Evolutionary conservation across 2,329 filamentous ascomycete species (phyloP), one percentile per base, ranked within the genome.

Genomic region (Pyrenophora graminea): DNA sequence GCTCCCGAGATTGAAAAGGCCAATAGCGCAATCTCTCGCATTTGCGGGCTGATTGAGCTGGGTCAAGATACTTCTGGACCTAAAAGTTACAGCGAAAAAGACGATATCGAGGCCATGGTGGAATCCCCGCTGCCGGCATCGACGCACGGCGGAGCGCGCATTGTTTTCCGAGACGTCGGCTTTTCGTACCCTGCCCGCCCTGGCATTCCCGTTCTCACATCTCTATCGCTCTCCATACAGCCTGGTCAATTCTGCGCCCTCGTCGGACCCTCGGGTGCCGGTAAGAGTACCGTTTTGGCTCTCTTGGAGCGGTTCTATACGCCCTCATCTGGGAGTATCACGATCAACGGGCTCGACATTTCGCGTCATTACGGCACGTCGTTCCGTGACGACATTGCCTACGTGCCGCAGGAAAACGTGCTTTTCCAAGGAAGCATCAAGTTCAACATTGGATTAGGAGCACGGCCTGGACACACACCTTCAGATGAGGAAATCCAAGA

Each of bases 1-100:
- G 87, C 88, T 0, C 88, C 88, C 1, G 88, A 92, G 56, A 80
- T 91, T n/a, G 85, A 86, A 1, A 82, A 83, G 38, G 88, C 88
- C 1, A 81, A 80, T 25, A 77, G 78, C 1, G 85, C 88, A 3
- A 82, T 84, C 9, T 12, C 87, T 93, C 66, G 97, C 94, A 79
- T 91, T 85, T 4, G 96, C 93, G 71, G 90, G 15, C 62, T 82
- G 17, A 73, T 76, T 30, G 68, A 75, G 34, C 56, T 75, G 2
- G 68, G 70, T n/a, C 56, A 51, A 2, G 50, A 63, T 38, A 27
- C 38, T 4, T 50, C 56, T 10, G 43, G 51, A 0, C 79, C 97
- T 9, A 87, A 91, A 51, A 82, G 96, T 23, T 87, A 91, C 48
- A 84, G 89, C 58, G 82, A 96, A 23, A 56, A 60, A n/a, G 59